Base-by-base conservation (phyloP, 805 yeast species). In the Yarrowia sp. region DNA sequence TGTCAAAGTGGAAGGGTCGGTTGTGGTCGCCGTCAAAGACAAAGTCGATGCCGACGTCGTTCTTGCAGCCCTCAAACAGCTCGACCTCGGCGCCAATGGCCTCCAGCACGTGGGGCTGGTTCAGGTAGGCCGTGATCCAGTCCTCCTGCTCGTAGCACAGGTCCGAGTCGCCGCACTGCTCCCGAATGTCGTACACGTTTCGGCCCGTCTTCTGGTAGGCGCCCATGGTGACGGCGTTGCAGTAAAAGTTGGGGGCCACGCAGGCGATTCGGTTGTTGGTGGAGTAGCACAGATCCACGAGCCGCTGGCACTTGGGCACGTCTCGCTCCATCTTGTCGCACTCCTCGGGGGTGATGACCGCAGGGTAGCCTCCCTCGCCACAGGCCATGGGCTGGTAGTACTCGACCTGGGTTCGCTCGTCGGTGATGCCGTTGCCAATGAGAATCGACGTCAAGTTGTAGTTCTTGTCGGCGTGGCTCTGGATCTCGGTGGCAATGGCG, bases 381-480 rank as follows among this genome's bases (percentile, higher is more conserved):
- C 98, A 94, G 8, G 97, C 97, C 98, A 94, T 93, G 72, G 96
- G 97, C 78, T 89, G 86, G 76, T 91, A 92, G 79, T 87, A 87
- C 69, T 85, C 84, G 76, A 89, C 87, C 82, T 92, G 97, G 55
- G 85, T 83, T 70, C 89, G 81, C 4, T 97, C 89, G 78, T 92
- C 97, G 46, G 97, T 91, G 73, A 93, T 85, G 68, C 98, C 98
- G 77, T 93, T 93, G 71, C 98, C 98, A 75, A 93, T 93, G 77
- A 94, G 76, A 16, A 93, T 88, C 3, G 97, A 90, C 12, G 90
- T 81, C 73, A 92, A 82, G 74, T 91, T 86, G 75, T 88, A 87
- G 19, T 84, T 79, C 68, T 86, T 80, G 15, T 69, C 77, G 74
- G 65, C 72, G 72, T 75, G 84, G 70, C 73, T 79, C 79, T 81